These are phyloP conservation scores for Mortierella sp. DNA, from an alignment of 371 early-diverging fungal genomes.

Conservation along the genomic window DNA sequence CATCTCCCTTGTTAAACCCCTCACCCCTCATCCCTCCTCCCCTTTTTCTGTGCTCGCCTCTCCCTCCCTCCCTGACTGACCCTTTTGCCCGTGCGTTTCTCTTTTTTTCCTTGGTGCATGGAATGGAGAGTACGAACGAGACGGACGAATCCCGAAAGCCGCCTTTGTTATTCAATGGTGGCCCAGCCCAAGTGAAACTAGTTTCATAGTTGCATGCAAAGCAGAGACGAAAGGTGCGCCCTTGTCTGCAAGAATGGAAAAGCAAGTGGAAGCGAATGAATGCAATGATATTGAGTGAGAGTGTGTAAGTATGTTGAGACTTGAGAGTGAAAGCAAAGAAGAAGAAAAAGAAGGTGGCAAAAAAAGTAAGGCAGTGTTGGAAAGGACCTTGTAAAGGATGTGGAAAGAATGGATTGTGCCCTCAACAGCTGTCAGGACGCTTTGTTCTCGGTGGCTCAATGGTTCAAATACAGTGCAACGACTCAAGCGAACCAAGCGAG, in stretches of 20 bases:
- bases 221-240: background rate
- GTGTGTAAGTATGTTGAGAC: background rate
- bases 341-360: background rate
- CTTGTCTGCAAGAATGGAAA: background rate
- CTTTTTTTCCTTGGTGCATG: slow-evolving; percentile 8
- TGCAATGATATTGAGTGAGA: background rate
- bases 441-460: slow-evolving; percentile 3
- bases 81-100: background rate
- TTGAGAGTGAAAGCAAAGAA: background rate
- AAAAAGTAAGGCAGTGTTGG: background rate
- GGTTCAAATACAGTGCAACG: too few relatives aligned
- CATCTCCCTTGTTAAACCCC: background rate
- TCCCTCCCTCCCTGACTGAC: background rate
- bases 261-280: background rate
- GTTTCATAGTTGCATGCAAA: background rate
- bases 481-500: background rate
- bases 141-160: background rate
- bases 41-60: background rate
- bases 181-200: background rate
- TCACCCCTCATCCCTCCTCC: background rate
- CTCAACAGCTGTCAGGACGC: background rate
- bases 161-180: background rate
- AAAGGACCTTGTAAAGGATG: background rate
- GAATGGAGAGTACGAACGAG: background rate
- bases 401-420: background rate